Evolutionary conservation across 495 filamentous ascomycete species (phyloP).

Genomic region (Symbiotaphrina buchneri): DNA sequence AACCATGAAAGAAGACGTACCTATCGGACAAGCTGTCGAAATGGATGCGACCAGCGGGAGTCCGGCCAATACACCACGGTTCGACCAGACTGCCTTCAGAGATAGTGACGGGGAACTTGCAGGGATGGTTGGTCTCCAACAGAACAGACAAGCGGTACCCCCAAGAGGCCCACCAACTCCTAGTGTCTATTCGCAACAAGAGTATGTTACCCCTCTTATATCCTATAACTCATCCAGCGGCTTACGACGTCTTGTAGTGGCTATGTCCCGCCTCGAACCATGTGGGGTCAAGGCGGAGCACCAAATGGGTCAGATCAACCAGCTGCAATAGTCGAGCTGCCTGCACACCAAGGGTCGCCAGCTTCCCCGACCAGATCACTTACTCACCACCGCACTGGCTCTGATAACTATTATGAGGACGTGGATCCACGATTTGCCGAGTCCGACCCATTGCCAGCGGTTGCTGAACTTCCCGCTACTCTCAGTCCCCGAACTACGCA

Average conservation of each 20-base stretch:
- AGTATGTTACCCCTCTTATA: conserved; percentile 33
- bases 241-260: conserved; percentile 15
- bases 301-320: too few species aligned
- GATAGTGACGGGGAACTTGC: conserved; percentile 47
- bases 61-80: conserved; percentile 15
- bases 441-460: conserved; percentile 8
- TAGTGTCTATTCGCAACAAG: conserved; percentile 47
- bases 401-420: conserved; percentile 73
- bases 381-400: too few species aligned
- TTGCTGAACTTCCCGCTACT: too few species aligned
- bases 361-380: too few species aligned
- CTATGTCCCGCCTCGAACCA: conserved; percentile 39
- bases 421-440: conserved; percentile 70
- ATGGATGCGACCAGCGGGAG: conserved; percentile 50
- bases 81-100: conserved; percentile 16
- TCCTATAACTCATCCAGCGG: conserved; percentile 3
- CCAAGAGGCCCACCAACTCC: conserved; percentile 23
- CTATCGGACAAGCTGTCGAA: conserved; percentile 56
- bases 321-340: too few species aligned
- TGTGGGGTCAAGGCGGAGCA: conserved; percentile 17
- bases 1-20: conserved; percentile 18
- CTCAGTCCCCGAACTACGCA: too few species aligned
- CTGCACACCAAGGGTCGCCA: too few species aligned
- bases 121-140: conserved; percentile 45
- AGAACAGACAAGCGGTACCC: conserved; percentile 16